phyloP scores from a whole-genome alignment of 2,329 filamentous ascomycete species.

The Xylariales sp. region DNA sequence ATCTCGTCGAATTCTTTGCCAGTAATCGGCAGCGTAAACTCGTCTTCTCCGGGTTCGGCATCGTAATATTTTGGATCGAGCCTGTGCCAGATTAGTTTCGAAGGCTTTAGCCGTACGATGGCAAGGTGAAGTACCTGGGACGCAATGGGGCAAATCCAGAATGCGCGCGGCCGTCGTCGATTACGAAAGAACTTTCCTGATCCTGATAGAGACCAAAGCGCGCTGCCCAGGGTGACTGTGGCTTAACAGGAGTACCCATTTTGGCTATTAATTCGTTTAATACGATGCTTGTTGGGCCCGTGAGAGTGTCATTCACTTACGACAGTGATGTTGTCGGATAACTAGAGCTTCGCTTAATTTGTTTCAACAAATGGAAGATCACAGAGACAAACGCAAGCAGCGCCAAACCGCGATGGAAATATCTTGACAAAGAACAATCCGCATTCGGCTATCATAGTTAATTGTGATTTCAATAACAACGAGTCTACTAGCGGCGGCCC shows the following conservation, averaged over 20 bases:
- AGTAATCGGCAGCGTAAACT: neutral
- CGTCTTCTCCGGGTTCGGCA: neutral
- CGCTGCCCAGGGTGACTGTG: constrained; percentile 6
- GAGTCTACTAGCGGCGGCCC: neutral
- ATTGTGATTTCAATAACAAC: neutral
- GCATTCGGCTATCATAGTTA: too few relatives aligned
- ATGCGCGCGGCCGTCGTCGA: neutral
- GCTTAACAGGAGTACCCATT: neutral
- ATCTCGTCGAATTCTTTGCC: constrained; percentile 4
- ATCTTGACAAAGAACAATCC: constrained; percentile 1
- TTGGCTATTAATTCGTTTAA: neutral
- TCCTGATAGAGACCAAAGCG: neutral
- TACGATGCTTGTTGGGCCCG: too few relatives aligned
- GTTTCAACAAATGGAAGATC: neutral
- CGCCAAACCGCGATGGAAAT: neutral
- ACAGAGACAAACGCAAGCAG: constrained; percentile 7
- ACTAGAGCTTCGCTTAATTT: neutral
- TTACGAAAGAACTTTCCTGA: neutral
- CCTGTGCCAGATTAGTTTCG: constrained; percentile 1
- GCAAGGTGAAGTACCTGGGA: neutral
- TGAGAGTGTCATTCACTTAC: too few relatives aligned
- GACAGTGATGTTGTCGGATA: neutral
- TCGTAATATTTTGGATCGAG: constrained; percentile 14
- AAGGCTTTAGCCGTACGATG: neutral
- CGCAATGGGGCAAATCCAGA: constrained; percentile 5